phyloP scores from a whole-genome alignment of 208 protist species.

The Acanthamoeba healyi region DNA sequence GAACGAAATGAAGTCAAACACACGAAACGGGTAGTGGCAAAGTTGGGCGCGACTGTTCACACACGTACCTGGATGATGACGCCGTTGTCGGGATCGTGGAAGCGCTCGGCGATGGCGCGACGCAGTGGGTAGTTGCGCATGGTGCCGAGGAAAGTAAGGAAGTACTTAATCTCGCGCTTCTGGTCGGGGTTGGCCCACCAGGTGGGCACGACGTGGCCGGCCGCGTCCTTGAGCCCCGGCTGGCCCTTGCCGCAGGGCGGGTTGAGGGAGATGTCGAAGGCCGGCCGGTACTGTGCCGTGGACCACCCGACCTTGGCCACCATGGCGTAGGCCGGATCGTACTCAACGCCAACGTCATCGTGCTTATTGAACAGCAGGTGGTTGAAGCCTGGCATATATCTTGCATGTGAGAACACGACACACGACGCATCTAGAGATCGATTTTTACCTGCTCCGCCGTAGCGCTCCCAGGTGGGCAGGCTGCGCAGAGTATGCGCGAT shows the following conservation, averaged over 20 bases:
- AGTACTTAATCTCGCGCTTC: neutral
- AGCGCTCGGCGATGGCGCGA: neutral
- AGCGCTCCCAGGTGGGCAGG: neutral
- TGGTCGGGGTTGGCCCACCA: neutral
- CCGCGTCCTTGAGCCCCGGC: neutral
- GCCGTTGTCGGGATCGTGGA: neutral
- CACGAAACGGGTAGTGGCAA: too few species aligned
- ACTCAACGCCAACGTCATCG: neutral
- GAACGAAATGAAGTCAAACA: too few species aligned
- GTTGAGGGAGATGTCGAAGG: neutral
- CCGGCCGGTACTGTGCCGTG: neutral
- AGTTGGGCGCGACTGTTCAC: neutral
- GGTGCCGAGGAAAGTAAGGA: neutral
- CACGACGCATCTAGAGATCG: neutral
- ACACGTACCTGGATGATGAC: neutral
- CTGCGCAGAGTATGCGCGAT: neutral
- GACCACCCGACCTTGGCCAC: neutral
- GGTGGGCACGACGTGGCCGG: neutral
- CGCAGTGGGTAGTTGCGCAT: neutral
- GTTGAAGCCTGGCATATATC: neutral
- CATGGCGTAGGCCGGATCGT: neutral
- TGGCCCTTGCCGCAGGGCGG: neutral
- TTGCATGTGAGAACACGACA: neutral
- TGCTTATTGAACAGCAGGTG: neutral
- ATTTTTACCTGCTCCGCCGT: neutral